A percentile compares a stretch with the other conserved stretches of the same genome.
phyloP scores from a whole-genome alignment of 2,329 filamentous ascomycete species.

The Ophiostoma tasmaniense region DNA sequence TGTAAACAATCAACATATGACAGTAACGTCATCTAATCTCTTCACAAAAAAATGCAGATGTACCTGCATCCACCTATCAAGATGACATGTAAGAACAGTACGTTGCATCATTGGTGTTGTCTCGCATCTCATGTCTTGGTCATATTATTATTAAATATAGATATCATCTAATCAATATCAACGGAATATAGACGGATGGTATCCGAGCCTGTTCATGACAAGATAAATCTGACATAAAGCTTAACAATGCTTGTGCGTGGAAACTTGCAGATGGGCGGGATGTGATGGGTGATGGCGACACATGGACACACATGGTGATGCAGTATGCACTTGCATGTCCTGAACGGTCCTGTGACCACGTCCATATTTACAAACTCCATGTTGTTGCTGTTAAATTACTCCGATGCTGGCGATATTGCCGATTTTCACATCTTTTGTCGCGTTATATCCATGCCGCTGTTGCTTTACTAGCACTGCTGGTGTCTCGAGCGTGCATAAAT shows the following conservation, averaged over 20 bases:
- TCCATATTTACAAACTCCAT: not conserved
- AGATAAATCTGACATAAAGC: not conserved
- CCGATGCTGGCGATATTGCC: not conserved
- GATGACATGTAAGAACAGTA: not conserved
- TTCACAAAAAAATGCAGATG: not conserved
- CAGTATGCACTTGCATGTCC: not conserved
- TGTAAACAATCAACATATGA: not conserved
- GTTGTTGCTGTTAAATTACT: not conserved
- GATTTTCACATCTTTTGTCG: not conserved
- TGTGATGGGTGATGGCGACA: not conserved
- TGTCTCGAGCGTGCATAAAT: not conserved
- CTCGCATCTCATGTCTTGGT: not conserved
- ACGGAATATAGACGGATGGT: not conserved
- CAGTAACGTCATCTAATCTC: not conserved
- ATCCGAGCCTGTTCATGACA: not conserved
- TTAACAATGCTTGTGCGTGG: not conserved
- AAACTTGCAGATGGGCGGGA: not conserved
- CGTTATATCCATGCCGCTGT: not conserved
- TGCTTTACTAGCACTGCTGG: not conserved
- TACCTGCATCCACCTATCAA: not conserved
- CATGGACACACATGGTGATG: not conserved
- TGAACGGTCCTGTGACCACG: not conserved
- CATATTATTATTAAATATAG: not conserved
- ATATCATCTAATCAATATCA: not conserved
- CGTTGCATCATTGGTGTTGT: not conserved